phyloP scores from a whole-genome alignment of 768 basidiomycete genomes.

The Mycena crocata region DNA sequence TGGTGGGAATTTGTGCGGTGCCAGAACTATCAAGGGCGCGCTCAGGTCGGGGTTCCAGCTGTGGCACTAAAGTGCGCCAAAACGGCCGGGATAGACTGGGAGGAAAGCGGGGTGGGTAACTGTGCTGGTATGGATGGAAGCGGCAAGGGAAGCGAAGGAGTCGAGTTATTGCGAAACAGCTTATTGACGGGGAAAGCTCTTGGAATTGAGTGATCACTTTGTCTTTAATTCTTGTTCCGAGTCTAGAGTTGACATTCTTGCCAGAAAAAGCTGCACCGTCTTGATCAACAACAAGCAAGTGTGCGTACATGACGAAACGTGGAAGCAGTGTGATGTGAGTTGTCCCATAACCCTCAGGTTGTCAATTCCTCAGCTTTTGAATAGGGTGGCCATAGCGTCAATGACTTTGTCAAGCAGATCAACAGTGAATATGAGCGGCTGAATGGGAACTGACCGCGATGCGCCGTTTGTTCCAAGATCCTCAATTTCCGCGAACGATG shows the following conservation, averaged over 20 bases:
- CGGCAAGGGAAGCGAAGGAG: constrained; percentile 72
- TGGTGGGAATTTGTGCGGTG: constrained; percentile 92
- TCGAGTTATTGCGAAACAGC: constrained; percentile 72
- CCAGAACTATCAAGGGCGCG: constrained; percentile 75
- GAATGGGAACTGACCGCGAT: constrained; percentile 50
- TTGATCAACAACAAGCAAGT: constrained; percentile 75
- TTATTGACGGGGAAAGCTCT: constrained; percentile 54
- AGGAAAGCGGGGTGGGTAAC: constrained; percentile 60
- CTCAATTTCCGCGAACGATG: constrained; percentile 13
- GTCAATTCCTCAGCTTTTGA: too few species aligned
- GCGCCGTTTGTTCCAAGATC: neutral
- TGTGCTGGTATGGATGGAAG: constrained; percentile 76
- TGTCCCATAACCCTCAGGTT: too few species aligned
- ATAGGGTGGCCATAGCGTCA: constrained; percentile 78
- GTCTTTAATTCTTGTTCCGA: constrained; percentile 22
- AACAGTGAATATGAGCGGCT: constrained; percentile 76
- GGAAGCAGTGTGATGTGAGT: constrained; percentile 83
- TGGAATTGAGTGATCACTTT: constrained; percentile 74
- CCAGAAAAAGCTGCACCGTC: constrained; percentile 89
- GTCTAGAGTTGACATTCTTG: constrained; percentile 21
- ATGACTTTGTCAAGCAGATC: constrained; percentile 84
- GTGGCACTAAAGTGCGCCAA: constrained; percentile 76
- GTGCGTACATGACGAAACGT: constrained; percentile 81
- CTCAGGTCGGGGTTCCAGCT: constrained; percentile 72
- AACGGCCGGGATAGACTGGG: constrained; percentile 77